A percentile compares a stretch with the other conserved stretches of the same genome.
phyloP scores from a whole-genome alignment of 176 grass and related monocot species.

The Triticum monococcum region DNA sequence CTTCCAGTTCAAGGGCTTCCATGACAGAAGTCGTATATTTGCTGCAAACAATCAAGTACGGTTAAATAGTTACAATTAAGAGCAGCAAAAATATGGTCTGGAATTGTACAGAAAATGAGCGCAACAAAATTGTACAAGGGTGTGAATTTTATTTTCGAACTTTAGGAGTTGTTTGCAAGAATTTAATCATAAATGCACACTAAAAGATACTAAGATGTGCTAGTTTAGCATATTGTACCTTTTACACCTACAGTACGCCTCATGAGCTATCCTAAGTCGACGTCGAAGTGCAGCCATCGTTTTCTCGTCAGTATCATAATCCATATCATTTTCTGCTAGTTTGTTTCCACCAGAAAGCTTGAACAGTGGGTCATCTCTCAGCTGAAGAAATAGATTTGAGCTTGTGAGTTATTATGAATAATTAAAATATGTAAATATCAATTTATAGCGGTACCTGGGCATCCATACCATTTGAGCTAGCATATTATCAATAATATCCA shows the following conservation, averaged over 20 bases:
- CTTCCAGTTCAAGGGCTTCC: constrained; percentile 92
- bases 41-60: constrained; percentile 33
- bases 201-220: background rate
- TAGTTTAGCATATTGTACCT: constrained; percentile 38
- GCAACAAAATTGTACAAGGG: background rate
- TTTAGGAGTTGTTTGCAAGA: background rate
- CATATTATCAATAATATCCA: constrained; percentile 91
- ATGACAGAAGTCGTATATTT: constrained; percentile 81
- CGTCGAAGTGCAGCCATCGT: constrained; percentile 84
- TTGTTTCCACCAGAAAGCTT: constrained; percentile 65
- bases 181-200: background rate
- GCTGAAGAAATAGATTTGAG: constrained; percentile 33
- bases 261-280: constrained; percentile 74
- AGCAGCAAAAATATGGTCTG: constrained; percentile 7
- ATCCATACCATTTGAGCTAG: constrained; percentile 77
- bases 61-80: background rate
- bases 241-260: constrained; percentile 88
- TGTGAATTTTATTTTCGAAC: background rate
- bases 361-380: constrained; percentile 71
- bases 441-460: constrained; percentile 10
- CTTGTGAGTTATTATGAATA: constrained; percentile 22
- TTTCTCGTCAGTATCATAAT: constrained; percentile 94
- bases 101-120: background rate
- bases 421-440: constrained; percentile 21
- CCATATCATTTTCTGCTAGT: constrained; percentile 91